Evolutionary conservation across 805 yeast genomes (phyloP).

Genomic region (Cyberlindnera euphorbiae): DNA sequence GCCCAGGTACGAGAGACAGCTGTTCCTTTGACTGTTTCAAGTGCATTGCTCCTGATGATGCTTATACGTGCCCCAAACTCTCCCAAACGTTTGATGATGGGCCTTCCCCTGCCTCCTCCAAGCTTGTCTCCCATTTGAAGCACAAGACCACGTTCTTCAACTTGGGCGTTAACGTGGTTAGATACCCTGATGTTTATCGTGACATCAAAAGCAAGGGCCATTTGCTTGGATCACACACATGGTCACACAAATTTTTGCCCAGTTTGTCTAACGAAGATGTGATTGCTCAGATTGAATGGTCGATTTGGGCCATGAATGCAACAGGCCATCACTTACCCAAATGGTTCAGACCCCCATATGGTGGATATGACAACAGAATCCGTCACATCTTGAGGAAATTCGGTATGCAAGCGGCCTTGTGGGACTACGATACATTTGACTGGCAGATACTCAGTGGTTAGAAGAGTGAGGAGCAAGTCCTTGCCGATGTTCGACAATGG

Average conservation of each 20-base stretch:
- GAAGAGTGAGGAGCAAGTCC: slow-evolving; percentile 48
- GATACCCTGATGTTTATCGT: slow-evolving; percentile 68
- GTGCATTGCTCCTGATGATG: slow-evolving; percentile 74
- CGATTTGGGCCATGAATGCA: slow-evolving; percentile 97
- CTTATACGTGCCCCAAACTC: slow-evolving; percentile 64
- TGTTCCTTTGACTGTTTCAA: slow-evolving; percentile 87
- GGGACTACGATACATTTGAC: slow-evolving; percentile 91
- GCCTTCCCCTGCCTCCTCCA: slow-evolving; percentile 69
- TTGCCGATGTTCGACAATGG: slow-evolving; percentile 55
- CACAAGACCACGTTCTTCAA: slow-evolving; percentile 76
- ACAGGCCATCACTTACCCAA: slow-evolving; percentile 82
- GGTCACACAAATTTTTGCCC: slow-evolving; percentile 89
- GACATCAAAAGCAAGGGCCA: slow-evolving; percentile 61
- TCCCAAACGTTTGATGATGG: slow-evolving; percentile 96
- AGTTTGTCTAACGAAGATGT: slow-evolving; percentile 71
- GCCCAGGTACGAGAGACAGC: slow-evolving; percentile 46
- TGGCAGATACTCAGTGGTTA: slow-evolving; percentile 66
- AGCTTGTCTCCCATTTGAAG: slow-evolving; percentile 49
- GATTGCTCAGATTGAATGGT: slow-evolving; percentile 90
- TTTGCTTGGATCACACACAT: slow-evolving; percentile 81
- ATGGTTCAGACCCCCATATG: slow-evolving; percentile 96
- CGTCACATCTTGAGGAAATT: slow-evolving; percentile 74
- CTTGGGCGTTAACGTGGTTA: slow-evolving; percentile 74
- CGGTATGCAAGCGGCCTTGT: slow-evolving; percentile 81
- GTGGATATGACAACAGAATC: slow-evolving; percentile 86